phyloP scores from a whole-genome alignment of 176 grass and related monocot species.

The Paspalum notatum region DNA sequence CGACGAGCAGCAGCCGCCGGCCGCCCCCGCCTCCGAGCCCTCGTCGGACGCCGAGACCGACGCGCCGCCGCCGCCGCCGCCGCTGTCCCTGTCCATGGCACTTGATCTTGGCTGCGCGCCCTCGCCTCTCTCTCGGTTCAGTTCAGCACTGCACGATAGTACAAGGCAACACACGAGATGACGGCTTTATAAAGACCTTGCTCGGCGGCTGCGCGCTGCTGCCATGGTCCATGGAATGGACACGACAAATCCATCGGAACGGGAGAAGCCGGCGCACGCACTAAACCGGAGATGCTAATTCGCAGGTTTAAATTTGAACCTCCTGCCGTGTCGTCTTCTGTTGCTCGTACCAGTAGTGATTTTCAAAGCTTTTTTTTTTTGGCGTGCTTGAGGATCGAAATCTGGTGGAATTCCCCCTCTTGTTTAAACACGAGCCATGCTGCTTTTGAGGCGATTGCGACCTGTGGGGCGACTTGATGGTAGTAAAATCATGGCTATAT shows the following conservation, averaged over 20 bases:
- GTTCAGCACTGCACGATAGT: constrained; percentile 20
- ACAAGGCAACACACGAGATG: background rate
- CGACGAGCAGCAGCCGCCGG: constrained; percentile 49
- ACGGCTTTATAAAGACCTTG: constrained; percentile 36
- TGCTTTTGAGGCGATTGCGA: constrained; percentile 48
- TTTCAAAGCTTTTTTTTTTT: constrained; percentile 20
- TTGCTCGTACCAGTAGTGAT: background rate
- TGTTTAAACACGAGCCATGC: constrained; percentile 6
- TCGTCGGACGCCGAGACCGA: constrained; percentile 62
- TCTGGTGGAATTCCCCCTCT: background rate
- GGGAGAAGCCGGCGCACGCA: constrained; percentile 21
- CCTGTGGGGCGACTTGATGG: constrained; percentile 7
- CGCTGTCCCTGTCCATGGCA: constrained; percentile 76
- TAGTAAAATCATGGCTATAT: constrained; percentile 24
- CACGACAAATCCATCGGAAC: constrained; percentile 57
- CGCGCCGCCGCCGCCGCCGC: constrained; percentile 43
- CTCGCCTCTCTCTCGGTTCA: background rate
- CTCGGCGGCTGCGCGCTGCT: background rate
- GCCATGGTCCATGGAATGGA: background rate
- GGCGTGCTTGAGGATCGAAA: background rate
- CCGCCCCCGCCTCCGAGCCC: constrained; percentile 54
- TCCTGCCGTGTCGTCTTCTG: background rate
- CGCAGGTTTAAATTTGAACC: constrained; percentile 52
- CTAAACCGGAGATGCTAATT: background rate
- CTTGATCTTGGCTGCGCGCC: background rate